Percentiles rank a stretch among this genome's conserved stretches.
Conservation (phyloP, 2,329 filamentous ascomycete genomes). For the Fusarium sp. region DNA sequence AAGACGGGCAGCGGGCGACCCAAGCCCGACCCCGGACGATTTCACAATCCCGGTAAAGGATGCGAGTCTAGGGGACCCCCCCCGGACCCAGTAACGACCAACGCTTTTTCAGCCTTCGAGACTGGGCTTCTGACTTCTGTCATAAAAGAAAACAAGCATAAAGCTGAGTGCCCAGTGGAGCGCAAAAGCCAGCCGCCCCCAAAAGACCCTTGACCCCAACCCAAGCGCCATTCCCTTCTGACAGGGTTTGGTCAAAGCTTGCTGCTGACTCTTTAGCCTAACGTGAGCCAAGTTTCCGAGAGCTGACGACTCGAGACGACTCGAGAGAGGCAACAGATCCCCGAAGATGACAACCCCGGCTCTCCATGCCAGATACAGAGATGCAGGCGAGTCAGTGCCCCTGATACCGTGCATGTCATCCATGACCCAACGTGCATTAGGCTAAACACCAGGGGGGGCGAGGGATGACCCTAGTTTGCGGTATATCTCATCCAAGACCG, state of each 20-base stretch:
- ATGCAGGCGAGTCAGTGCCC: not conserved
- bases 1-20: not conserved
- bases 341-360: not conserved
- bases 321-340: not conserved
- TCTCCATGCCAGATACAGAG: not conserved
- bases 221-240: not conserved
- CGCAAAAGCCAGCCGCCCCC: not conserved
- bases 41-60: not conserved
- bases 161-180: not conserved
- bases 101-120: not conserved
- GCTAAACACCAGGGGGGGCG: not conserved
- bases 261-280: not conserved
- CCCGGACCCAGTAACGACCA: not conserved
- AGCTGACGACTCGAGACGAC: not conserved
- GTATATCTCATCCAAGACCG: not conserved
- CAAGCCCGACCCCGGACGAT: not conserved
- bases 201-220: not conserved
- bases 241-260: not conserved
- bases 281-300: not conserved
- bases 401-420: not conserved
- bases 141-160: not conserved
- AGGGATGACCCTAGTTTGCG: not conserved
- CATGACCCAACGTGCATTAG: conserved; percentile 1
- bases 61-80: not conserved
- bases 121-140: no score